These are phyloP conservation scores for Hemileia vastatrix DNA, from an alignment of 1,284 basidiomycete genomes.

Conservation along the genomic window DNA sequence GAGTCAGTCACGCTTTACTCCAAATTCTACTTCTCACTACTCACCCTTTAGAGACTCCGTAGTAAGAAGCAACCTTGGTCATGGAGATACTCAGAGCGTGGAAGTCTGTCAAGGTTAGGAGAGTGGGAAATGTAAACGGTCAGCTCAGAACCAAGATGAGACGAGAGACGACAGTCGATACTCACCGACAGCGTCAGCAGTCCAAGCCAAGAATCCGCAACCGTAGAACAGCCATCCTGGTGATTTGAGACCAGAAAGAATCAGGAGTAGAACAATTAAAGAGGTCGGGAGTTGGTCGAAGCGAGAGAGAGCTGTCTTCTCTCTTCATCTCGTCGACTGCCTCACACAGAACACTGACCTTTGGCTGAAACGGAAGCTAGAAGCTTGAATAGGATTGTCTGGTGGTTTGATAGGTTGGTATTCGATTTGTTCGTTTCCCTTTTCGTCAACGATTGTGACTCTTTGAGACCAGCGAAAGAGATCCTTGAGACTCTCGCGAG, in stretches of 20 bases:
- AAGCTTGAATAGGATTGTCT: slow-evolving; percentile 27
- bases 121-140: too few relatives aligned
- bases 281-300: background rate
- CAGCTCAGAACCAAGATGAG: too few relatives aligned
- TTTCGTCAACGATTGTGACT: slow-evolving; percentile 25
- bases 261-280: background rate
- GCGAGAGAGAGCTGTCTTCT: background rate
- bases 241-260: slow-evolving; percentile 14
- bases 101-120: too few relatives aligned
- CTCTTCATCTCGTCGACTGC: background rate
- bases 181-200: slow-evolving; percentile 24
- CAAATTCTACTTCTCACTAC: background rate
- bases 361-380: background rate
- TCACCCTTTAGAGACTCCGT: too few relatives aligned
- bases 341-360: background rate
- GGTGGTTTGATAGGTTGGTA: slow-evolving; percentile 25
- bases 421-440: slow-evolving; percentile 26
- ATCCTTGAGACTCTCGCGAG: slow-evolving; percentile 28
- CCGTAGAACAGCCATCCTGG: slow-evolving; percentile 30
- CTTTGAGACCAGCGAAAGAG: slow-evolving; percentile 29
- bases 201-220: slow-evolving; percentile 30
- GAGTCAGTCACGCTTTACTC: background rate
- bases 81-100: slow-evolving; percentile 31
- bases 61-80: slow-evolving; percentile 29
- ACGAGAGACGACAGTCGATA: too few relatives aligned